Evolutionary conservation across 2,329 filamentous ascomycete species (phyloP).

Genomic region (Penicillium sp.): DNA sequence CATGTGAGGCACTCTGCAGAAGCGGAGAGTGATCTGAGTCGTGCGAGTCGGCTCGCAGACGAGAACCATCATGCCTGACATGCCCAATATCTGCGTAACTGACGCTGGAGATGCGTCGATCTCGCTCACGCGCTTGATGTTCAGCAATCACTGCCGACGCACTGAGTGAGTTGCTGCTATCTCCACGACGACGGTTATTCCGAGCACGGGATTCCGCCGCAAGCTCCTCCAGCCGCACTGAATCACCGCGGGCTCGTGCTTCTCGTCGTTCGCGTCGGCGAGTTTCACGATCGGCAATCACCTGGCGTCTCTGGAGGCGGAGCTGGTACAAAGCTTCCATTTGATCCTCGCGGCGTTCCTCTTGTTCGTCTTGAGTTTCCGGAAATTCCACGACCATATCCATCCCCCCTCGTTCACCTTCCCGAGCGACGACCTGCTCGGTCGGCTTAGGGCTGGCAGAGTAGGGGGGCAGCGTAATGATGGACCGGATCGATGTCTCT

Average conservation of each 20-base stretch:
- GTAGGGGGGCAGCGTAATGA: constrained; percentile 92
- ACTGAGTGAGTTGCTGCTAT: constrained; percentile 37
- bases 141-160: constrained; percentile 48
- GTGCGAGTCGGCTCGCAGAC: constrained; percentile 51
- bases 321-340: constrained; percentile 95
- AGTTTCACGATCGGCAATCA: constrained; percentile 77
- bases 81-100: constrained; percentile 53
- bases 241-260: constrained; percentile 73
- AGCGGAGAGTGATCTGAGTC: constrained; percentile 54
- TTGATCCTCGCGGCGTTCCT: constrained; percentile 78
- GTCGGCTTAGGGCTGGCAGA: constrained; percentile 71
- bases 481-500: constrained; percentile 84
- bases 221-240: constrained; percentile 69
- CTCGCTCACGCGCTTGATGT: constrained; percentile 48
- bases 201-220: constrained; percentile 56
- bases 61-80: constrained; percentile 54
- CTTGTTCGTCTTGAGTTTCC: constrained; percentile 77
- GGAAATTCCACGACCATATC: constrained; percentile 88
- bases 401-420: constrained; percentile 89
- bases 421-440: constrained; percentile 82
- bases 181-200: constrained; percentile 29
- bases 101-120: constrained; percentile 52
- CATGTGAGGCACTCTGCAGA: constrained; percentile 41
- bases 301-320: constrained; percentile 73
- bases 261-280: constrained; percentile 71